A percentile compares a stretch with the other conserved stretches of the same genome.
These are phyloP conservation scores for Conticribra guillardii DNA, from an alignment of 108 stramenopile species.

Conservation along the genomic window DNA sequence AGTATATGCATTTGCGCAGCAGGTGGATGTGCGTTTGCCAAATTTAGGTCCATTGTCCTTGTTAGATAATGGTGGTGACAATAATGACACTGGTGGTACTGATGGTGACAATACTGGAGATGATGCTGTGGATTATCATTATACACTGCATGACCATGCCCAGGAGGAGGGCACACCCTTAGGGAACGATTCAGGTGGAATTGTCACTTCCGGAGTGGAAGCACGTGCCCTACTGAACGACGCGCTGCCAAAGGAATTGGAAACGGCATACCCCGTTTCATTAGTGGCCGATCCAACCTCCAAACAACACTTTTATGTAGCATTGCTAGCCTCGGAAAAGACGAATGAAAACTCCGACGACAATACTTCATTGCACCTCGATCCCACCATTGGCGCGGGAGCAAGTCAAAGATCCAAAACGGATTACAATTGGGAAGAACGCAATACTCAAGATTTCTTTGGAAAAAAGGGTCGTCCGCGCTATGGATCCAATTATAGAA, in stretches of 20 bases:
- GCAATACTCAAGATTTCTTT: conserved; percentile 22
- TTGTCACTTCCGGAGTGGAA: conserved; percentile 46
- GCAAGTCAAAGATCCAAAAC: conserved; percentile 41
- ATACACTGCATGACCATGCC: no score
- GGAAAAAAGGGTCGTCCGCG: conserved; percentile 37
- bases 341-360: conserved; percentile 13
- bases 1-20: conserved; percentile 50
- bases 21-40: conserved; percentile 49
- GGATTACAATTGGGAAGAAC: conserved; percentile 19
- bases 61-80: background rate
- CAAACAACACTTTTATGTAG: conserved; percentile 46
- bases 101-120: conserved; percentile 12
- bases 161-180: no score
- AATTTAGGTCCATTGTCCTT: conserved; percentile 9
- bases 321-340: conserved; percentile 26
- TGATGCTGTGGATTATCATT: no score
- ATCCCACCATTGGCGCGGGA: conserved; percentile 46
- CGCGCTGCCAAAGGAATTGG: conserved; percentile 1
- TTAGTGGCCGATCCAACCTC: conserved; percentile 42
- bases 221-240: conserved; percentile 37
- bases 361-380: conserved; percentile 14
- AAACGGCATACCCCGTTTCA: conserved; percentile 41
- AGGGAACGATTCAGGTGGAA: conserved; percentile 16
- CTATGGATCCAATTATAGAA: conserved; percentile 35
- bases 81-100: background rate